These are phyloP conservation scores for Ploettnerulaceae sp. DNA, from an alignment of 2,329 filamentous ascomycete species.

Conservation along the genomic window DNA sequence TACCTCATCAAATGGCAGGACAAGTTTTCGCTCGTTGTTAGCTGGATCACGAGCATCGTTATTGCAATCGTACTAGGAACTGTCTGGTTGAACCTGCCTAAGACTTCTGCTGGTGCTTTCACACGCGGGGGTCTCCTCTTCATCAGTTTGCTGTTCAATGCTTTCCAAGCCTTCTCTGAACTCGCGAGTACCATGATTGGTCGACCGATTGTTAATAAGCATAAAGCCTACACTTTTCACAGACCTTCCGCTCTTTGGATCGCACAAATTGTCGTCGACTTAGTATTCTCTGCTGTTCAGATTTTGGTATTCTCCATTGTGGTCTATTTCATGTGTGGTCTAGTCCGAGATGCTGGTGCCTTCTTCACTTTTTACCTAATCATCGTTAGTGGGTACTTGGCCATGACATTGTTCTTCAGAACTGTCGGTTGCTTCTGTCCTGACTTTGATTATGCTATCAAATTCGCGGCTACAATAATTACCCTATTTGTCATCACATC, in stretches of 20 bases:
- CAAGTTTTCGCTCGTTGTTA: conserved; percentile 68
- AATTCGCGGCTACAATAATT: conserved; percentile 73
- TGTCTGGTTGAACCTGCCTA: conserved; percentile 66
- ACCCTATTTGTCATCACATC: conserved; percentile 77
- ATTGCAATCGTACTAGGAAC: conserved; percentile 77
- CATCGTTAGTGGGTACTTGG: conserved; percentile 62
- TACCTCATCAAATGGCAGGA: conserved; percentile 85
- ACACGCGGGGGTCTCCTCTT: conserved; percentile 79
- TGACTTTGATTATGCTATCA: conserved; percentile 81
- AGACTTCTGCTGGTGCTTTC: conserved; percentile 67
- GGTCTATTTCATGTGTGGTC: conserved; percentile 72
- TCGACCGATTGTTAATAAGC: conserved; percentile 75
- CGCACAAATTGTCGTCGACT: conserved; percentile 75
- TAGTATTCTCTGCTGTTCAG: conserved; percentile 64
- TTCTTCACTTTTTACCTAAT: conserved; percentile 76
- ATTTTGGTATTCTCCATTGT: conserved; percentile 70
- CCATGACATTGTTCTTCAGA: conserved; percentile 74
- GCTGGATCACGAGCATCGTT: conserved; percentile 66
- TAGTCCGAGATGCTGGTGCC: conserved; percentile 63
- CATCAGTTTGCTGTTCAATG: conserved; percentile 75
- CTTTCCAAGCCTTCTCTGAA: conserved; percentile 81
- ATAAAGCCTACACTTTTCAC: conserved; percentile 78
- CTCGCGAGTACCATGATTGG: conserved; percentile 70
- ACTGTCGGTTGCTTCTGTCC: conserved; percentile 70
- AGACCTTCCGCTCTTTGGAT: conserved; percentile 79